phyloP scores from a whole-genome alignment of 2,329 filamentous ascomycete genomes.

The Didymella pomorum region DNA sequence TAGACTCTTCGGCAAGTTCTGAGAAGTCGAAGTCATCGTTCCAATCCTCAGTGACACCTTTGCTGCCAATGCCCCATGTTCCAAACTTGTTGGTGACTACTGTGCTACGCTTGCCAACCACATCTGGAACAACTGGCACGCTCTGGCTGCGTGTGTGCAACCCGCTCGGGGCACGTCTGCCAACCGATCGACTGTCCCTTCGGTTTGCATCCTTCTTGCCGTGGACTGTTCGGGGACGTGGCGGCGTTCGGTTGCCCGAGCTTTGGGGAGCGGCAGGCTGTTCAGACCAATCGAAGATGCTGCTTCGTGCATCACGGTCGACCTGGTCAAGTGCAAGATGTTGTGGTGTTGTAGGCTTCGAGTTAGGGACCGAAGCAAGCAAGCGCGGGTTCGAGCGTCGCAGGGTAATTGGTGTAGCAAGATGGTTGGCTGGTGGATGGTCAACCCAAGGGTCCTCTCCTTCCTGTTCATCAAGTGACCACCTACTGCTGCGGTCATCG shows the following conservation, averaged over 20 bases:
- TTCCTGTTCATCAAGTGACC: conserved; percentile 53
- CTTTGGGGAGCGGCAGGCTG: conserved; percentile 68
- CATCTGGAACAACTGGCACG: conserved; percentile 74
- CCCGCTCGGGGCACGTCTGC: conserved; percentile 72
- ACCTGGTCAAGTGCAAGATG: conserved; percentile 46
- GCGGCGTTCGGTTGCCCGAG: conserved; percentile 65
- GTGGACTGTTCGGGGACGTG: conserved; percentile 76
- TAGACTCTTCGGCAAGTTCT: conserved; percentile 56
- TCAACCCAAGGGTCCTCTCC: conserved; percentile 52
- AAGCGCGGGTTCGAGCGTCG: conserved; percentile 45
- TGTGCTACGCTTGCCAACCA: conserved; percentile 59
- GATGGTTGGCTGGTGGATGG: conserved; percentile 44
- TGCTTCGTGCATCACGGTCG: conserved; percentile 64
- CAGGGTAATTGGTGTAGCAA: conserved; percentile 42
- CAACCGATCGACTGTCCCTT: conserved; percentile 72
- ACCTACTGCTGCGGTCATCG: conserved; percentile 51
- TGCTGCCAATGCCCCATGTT: conserved; percentile 82
- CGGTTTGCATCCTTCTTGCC: conserved; percentile 76
- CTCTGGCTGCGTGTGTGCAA: conserved; percentile 82
- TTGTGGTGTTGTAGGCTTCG: conserved; percentile 51
- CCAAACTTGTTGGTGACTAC: conserved; percentile 75
- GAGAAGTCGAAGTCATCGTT: conserved; percentile 87
- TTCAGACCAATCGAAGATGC: conserved; percentile 81
- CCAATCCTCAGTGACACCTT: conserved; percentile 85
- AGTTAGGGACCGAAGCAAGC: conserved; percentile 42